Percentiles rank a stretch among this genome's conserved stretches.
Conservation (phyloP, 148 eudicot genomes). For the Suaeda aralocaspica region DNA sequence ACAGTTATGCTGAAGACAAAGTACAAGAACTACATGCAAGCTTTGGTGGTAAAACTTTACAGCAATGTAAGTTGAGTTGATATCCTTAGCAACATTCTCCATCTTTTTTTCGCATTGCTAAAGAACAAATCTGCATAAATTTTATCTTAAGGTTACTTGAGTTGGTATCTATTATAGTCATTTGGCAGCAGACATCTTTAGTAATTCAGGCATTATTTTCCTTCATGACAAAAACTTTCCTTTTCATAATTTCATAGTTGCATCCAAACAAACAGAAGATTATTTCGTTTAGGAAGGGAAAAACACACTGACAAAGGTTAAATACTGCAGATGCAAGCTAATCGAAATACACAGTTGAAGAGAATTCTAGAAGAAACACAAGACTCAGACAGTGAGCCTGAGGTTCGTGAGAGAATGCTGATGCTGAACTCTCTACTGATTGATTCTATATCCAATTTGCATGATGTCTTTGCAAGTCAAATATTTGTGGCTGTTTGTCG, state of each 20-base stretch:
- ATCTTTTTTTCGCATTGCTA: background rate
- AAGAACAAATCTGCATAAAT: background rate
- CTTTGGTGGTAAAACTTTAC: constrained; percentile 59
- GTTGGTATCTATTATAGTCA: too few species aligned
- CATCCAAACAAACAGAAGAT: background rate
- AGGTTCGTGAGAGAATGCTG: constrained; percentile 78
- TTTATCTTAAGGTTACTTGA: background rate
- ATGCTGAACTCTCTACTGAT: constrained; percentile 51
- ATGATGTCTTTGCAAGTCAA: constrained; percentile 63
- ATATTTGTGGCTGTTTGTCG: constrained; percentile 69
- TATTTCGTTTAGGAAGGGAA: too few species aligned
- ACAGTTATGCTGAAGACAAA: constrained; percentile 73
- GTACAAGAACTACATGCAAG: constrained; percentile 84
- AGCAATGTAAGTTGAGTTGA: constrained; percentile 53
- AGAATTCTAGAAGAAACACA: constrained; percentile 79
- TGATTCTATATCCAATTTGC: constrained; percentile 69
- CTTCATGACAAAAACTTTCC: too few species aligned
- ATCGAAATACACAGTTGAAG: constrained; percentile 64
- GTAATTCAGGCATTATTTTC: too few species aligned
- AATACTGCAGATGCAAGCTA: constrained; percentile 57
- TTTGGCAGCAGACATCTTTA: too few species aligned
- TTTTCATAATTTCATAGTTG: background rate
- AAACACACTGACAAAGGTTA: background rate
- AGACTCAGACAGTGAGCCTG: constrained; percentile 73
- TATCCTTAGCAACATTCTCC: background rate